Percentiles rank a stretch among this genome's conserved stretches.
Conservation (phyloP, 2,329 filamentous ascomycete genomes). For the Sporothrix luriei region DNA sequence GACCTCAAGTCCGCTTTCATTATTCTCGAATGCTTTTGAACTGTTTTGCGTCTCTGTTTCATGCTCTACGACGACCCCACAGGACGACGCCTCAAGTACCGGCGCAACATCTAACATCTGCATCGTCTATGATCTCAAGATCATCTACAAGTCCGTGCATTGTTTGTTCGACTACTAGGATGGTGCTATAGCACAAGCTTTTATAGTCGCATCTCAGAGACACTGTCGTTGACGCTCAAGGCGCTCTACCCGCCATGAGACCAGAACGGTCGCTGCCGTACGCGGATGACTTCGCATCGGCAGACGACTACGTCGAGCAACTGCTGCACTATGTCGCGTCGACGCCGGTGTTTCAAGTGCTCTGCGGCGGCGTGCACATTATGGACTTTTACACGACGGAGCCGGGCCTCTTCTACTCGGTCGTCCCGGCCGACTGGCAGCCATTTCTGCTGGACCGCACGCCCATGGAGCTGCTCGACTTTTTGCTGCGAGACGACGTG, state of each 20-base stretch:
- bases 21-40: background rate
- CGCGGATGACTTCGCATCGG: slow-evolving; percentile 66
- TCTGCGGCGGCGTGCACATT: slow-evolving; percentile 97
- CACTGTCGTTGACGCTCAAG: too few species aligned
- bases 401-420: slow-evolving; percentile 76
- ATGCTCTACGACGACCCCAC: background rate
- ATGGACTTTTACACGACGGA: slow-evolving; percentile 91
- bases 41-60: background rate
- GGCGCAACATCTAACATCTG: background rate
- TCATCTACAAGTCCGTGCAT: background rate
- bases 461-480: slow-evolving; percentile 74
- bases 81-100: too few species aligned
- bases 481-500: slow-evolving; percentile 79
- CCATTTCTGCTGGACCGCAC: slow-evolving; percentile 71
- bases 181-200: background rate
- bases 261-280: slow-evolving; percentile 62
- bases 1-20: background rate
- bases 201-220: background rate
- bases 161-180: background rate
- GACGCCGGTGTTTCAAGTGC: slow-evolving; percentile 75
- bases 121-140: background rate
- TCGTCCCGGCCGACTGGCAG: slow-evolving; percentile 81
- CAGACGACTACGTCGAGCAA: slow-evolving; percentile 76
- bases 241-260: slow-evolving; percentile 22
- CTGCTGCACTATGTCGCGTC: slow-evolving; percentile 75